Evolutionary conservation across 139 green algal genomes (phyloP).

Genomic region (Zygnema cylindricum): DNA sequence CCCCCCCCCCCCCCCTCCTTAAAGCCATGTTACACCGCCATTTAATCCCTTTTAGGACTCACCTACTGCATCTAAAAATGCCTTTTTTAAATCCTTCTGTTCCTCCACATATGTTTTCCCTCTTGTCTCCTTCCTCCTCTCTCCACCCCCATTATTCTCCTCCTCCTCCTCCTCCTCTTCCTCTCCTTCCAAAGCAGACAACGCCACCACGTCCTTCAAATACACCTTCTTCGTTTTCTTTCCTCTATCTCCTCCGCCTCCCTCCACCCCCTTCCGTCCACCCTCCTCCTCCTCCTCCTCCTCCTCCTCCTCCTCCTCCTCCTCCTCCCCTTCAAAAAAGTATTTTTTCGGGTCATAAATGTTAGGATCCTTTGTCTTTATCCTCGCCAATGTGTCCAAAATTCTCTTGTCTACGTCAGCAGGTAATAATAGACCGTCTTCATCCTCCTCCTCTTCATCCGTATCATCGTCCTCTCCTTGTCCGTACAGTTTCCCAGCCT

Average conservation of each 20-base stretch:
- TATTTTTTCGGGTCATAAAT: conserved; percentile 44
- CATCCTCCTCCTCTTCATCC: conserved; percentile 18
- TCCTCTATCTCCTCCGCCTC: background rate
- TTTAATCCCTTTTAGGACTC: too few species aligned
- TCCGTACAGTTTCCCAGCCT: conserved; percentile 17
- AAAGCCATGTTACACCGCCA: too few species aligned
- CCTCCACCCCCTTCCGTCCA: background rate
- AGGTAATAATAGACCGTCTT: conserved; percentile 18
- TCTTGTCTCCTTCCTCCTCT: conserved; percentile 84
- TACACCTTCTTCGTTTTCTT: background rate
- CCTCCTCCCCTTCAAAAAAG: conserved; percentile 50
- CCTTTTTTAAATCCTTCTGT: background rate
- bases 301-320: conserved; percentile 26
- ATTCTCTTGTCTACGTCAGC: conserved; percentile 35
- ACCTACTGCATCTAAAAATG: background rate
- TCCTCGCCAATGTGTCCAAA: conserved; percentile 45
- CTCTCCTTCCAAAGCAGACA: conserved; percentile 66
- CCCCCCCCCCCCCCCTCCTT: too few species aligned
- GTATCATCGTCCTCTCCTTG: conserved; percentile 22
- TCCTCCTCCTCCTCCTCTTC: conserved; percentile 91
- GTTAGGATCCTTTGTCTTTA: conserved; percentile 43
- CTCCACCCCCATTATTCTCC: conserved; percentile 83
- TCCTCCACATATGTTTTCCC: conserved; percentile 86
- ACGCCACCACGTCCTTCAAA: background rate
- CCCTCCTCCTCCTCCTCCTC: background rate